These are phyloP conservation scores for Musa beccarii DNA, from an alignment of 176 grass and related monocot species.

Conservation along the genomic window DNA sequence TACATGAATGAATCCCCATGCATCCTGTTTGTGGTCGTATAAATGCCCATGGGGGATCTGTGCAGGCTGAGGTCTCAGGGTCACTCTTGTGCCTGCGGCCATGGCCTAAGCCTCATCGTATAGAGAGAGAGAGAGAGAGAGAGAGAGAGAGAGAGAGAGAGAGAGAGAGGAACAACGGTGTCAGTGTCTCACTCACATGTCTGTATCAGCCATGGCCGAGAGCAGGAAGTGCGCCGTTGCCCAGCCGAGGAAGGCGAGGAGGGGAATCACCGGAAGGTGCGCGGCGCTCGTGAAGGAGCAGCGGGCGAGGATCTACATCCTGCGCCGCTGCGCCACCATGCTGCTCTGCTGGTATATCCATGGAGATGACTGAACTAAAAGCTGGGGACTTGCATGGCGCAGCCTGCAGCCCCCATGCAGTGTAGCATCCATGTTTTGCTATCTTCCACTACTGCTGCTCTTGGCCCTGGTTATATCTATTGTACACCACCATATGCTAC, in stretches of 20 bases:
- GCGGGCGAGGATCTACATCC: constrained; percentile 7
- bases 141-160: too few relatives aligned
- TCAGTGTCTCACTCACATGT: too few relatives aligned
- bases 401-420: too few relatives aligned
- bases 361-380: constrained; percentile 4
- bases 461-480: too few relatives aligned
- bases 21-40: background rate
- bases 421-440: background rate
- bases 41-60: background rate
- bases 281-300: constrained; percentile 5
- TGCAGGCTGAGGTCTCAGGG: background rate
- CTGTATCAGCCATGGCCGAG: too few relatives aligned
- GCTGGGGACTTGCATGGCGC: too few relatives aligned
- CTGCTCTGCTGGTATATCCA: constrained; percentile 11
- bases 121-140: background rate
- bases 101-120: background rate
- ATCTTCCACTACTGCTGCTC: background rate
- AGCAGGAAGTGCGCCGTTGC: background rate
- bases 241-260: background rate
- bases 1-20: background rate
- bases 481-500: too few relatives aligned
- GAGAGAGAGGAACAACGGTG: too few relatives aligned
- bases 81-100: background rate
- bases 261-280: background rate
- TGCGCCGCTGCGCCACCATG: constrained; percentile 14